Evolutionary conservation across 2,329 filamentous ascomycete genomes (phyloP).

Genomic region (Neopestalotiopsis sp.): DNA sequence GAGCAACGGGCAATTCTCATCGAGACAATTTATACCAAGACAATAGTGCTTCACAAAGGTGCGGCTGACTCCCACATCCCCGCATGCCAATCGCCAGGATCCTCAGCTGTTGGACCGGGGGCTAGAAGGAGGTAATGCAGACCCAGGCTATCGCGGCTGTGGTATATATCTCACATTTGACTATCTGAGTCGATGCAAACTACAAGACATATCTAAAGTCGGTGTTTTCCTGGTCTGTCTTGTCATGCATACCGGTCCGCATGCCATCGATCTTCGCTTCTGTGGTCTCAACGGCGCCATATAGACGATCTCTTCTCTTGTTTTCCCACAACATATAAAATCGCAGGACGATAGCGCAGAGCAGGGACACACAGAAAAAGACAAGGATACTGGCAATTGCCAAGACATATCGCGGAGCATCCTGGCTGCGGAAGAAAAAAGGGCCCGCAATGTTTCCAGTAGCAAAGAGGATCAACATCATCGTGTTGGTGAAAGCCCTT

Average conservation of each 20-base stretch:
- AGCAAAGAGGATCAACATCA: slow-evolving; percentile 34
- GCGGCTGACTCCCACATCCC: too few relatives aligned
- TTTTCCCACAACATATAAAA: slow-evolving; percentile 42
- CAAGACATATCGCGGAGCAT: slow-evolving; percentile 29
- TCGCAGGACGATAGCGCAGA: slow-evolving; percentile 25
- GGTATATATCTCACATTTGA: too few relatives aligned
- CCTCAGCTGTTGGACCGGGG: too few relatives aligned
- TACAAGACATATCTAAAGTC: slow-evolving; percentile 58
- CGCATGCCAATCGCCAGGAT: too few relatives aligned
- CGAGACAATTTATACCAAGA: too few relatives aligned
- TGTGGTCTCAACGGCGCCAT: slow-evolving; percentile 29
- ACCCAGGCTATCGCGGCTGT: too few relatives aligned
- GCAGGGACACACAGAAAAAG: slow-evolving; percentile 26
- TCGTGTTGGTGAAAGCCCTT: slow-evolving; percentile 39
- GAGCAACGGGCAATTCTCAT: too few relatives aligned
- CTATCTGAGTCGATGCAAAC: not conserved
- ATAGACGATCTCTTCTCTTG: slow-evolving; percentile 54
- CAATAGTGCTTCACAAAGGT: too few relatives aligned
- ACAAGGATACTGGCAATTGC: slow-evolving; percentile 33
- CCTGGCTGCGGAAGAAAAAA: slow-evolving; percentile 30
- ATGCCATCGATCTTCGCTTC: slow-evolving; percentile 55
- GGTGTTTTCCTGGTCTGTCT: slow-evolving; percentile 61
- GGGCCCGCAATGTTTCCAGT: slow-evolving; percentile 29
- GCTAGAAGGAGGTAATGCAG: too few relatives aligned
- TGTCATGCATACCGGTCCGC: slow-evolving; percentile 60